Base-by-base conservation (phyloP, 1,284 basidiomycete species). In the Pseudozyma thailandica region DNA sequence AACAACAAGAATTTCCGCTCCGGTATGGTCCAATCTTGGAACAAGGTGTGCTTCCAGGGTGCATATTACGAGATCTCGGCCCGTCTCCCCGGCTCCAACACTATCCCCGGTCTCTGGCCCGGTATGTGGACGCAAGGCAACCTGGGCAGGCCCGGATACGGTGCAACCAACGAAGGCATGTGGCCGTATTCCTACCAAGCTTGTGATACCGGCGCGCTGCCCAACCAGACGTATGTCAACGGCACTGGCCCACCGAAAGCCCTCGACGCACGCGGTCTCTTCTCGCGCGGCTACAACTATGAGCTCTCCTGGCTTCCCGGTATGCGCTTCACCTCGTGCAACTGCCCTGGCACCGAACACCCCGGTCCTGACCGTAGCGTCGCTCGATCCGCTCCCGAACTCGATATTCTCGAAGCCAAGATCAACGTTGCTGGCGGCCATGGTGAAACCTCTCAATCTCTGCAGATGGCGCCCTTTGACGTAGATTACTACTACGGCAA, bases 391-490 rank as follows among this genome's bases (percentile, higher is more conserved):
- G 80, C 76, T 12, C 83, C 83, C 5, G 83, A 84, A 52, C 50
- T 84, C 26, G 83, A 84, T 54, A 76, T 83, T 26, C 69, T 81
- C 48, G 82, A 84, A 64, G 77, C 81, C 16, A 86, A 89, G 71
- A 85, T 85, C 87, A 83, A 89, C 88, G 80, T 59, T 0, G 60
- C 58, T n/a, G 42, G 51, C 3, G 82, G 79, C 3, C 56, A 56
- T 41, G 70, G 72, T 15, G 64, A 71, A 21, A 79, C 77, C 1
- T 83, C 79, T 57, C 72, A 79, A 57, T 81, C 81, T 8, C 66
- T 78, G 38, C 82, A 83, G 48, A 74, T 79, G 53, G 82, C 82
- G 1, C 83, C 83, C 1, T 83, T 81, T 62, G 79, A 81, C 58
- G 55, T 72, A 8, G 70, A 72, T 31, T 80, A 80, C 59, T 66